Evolutionary conservation across 2,329 filamentous ascomycete genomes (phyloP).

Genomic region (Rhinocladiella mackenziei): DNA sequence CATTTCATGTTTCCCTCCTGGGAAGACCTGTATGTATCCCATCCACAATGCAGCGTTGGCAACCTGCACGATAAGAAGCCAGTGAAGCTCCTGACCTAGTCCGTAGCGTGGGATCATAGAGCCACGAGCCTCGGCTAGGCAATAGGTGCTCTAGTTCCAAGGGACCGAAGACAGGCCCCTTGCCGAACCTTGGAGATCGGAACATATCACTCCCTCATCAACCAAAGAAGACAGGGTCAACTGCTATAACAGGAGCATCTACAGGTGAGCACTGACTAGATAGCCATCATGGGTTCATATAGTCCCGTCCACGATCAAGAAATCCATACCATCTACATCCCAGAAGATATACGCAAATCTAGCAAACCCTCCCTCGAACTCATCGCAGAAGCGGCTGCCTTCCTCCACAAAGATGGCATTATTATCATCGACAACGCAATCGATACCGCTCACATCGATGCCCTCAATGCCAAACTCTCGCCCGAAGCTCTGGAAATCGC

Average conservation of each 20-base stretch:
- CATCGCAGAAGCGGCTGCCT: constrained; percentile 26
- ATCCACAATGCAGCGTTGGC: too few species aligned
- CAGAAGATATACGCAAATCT: constrained; percentile 20
- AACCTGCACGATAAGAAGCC: too few species aligned
- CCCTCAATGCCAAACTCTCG: constrained; percentile 31
- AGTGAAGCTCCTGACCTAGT: too few species aligned
- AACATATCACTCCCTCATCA: too few species aligned
- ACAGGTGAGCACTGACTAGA: neutral
- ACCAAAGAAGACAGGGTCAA: too few species aligned
- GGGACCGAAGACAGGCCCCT: too few species aligned
- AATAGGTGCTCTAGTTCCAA: too few species aligned
- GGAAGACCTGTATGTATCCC: too few species aligned
- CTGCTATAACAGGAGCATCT: neutral
- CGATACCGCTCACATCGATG: constrained; percentile 33
- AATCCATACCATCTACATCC: constrained; percentile 25
- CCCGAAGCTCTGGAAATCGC: constrained; percentile 36
- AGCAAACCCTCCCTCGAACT: constrained; percentile 20
- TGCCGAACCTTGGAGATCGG: too few species aligned
- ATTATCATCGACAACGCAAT: constrained; percentile 40
- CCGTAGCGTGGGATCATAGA: too few species aligned
- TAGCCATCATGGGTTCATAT: constrained; percentile 24
- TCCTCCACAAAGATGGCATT: constrained; percentile 38
- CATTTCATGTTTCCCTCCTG: too few species aligned
- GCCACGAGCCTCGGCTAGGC: too few species aligned
- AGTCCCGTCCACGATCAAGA: constrained; percentile 21